Conservation (phyloP, 83 land plant species). For the Picea abies region DNA sequence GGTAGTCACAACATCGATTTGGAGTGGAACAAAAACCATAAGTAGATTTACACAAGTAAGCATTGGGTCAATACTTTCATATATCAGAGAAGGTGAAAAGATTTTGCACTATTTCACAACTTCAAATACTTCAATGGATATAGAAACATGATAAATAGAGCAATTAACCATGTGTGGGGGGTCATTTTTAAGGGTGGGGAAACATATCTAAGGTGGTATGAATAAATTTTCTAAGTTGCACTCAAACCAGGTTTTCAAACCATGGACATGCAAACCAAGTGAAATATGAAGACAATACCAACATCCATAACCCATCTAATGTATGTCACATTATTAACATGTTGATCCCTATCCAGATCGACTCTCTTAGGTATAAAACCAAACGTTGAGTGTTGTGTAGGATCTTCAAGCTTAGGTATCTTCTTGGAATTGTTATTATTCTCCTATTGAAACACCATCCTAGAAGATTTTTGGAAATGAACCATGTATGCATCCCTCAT, state of each 20-base stretch:
- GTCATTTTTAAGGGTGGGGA: background rate
- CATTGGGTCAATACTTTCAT: too few relatives aligned
- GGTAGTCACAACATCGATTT: too few relatives aligned
- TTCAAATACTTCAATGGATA: background rate
- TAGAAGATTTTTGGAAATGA: too few relatives aligned
- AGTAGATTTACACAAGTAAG: too few relatives aligned
- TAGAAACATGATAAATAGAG: background rate
- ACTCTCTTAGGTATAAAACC: slow-evolving; percentile 56
- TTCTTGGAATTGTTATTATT: too few relatives aligned
- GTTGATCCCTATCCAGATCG: slow-evolving; percentile 95
- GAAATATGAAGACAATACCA: background rate
- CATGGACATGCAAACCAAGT: background rate
- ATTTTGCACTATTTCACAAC: background rate
- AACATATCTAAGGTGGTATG: background rate
- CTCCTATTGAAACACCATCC: too few relatives aligned
- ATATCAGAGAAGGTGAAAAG: background rate
- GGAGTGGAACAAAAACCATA: too few relatives aligned
- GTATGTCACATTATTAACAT: slow-evolving; percentile 94
- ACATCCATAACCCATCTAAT: slow-evolving; percentile 97
- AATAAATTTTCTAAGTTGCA: background rate
- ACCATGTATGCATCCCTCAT: too few relatives aligned
- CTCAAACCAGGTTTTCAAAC: background rate
- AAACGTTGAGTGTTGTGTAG: too few relatives aligned
- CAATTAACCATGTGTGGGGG: background rate
- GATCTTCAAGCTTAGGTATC: too few relatives aligned